A percentile compares a stretch with the other conserved stretches of the same genome.
phyloP scores from a whole-genome alignment of 257 asterid species.

The Primulina tabacum region DNA sequence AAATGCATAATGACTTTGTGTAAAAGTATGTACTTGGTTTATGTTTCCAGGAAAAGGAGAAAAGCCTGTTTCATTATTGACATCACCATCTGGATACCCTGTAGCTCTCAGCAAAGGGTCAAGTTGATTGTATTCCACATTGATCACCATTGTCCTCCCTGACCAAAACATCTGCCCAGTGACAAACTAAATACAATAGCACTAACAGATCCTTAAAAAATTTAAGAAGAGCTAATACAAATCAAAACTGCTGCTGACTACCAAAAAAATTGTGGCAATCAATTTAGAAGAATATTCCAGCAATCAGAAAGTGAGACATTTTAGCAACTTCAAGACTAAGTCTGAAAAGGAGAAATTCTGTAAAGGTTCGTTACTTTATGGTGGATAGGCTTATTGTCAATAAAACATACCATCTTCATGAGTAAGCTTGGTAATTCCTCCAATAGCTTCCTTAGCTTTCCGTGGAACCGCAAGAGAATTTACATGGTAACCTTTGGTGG shows the following conservation, averaged over 20 bases:
- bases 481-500: conserved; percentile 79
- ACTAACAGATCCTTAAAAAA: too few relatives aligned
- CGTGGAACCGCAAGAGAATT: conserved; percentile 98
- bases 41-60: conserved; percentile 99
- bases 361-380: conserved; percentile 3
- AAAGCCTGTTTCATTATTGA: conserved; percentile 84
- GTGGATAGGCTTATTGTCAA: conserved; percentile 6
- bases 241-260: background rate
- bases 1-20: background rate
- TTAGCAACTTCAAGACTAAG: background rate
- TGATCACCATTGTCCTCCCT: conserved; percentile 98
- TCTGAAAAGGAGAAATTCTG: background rate
- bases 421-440: conserved; percentile 90
- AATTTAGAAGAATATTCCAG: background rate
- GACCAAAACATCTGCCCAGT: conserved; percentile 20
- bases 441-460: conserved; percentile 99
- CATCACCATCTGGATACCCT: conserved; percentile 93
- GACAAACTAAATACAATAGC: background rate
- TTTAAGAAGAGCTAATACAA: background rate
- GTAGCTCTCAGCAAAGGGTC: conserved; percentile 96
- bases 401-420: conserved; percentile 74
- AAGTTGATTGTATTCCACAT: conserved; percentile 99
- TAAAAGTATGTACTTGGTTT: conserved; percentile 63
- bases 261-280: background rate
- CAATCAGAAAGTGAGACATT: background rate